Evolutionary conservation across 148 eudicot species (phyloP).

Genomic region (Fallopia convolvulus): DNA sequence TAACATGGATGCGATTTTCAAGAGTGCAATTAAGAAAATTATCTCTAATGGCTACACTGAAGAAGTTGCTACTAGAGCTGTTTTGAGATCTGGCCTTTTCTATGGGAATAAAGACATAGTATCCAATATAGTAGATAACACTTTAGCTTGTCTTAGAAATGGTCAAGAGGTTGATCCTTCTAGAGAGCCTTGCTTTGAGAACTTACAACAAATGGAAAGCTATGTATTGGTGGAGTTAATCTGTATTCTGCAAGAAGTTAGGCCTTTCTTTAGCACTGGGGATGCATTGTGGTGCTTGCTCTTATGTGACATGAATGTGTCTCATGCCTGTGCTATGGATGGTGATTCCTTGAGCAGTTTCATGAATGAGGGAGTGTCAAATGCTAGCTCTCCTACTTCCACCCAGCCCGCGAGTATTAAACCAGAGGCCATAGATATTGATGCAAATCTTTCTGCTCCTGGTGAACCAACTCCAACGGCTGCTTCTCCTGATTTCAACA

Average conservation of each 20-base stretch:
- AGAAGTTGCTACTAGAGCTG: constrained; percentile 56
- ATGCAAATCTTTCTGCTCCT: constrained; percentile 27
- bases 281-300: constrained; percentile 97
- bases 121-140: constrained; percentile 70
- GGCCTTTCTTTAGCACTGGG: constrained; percentile 70
- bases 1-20: constrained; percentile 58
- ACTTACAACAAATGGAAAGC: constrained; percentile 64
- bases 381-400: constrained; percentile 27
- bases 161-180: constrained; percentile 44
- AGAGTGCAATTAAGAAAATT: constrained; percentile 70
- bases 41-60: constrained; percentile 65
- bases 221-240: constrained; percentile 74
- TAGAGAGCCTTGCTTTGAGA: constrained; percentile 55
- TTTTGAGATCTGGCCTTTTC: constrained; percentile 73
- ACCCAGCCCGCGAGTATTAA: constrained; percentile 29
- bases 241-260: constrained; percentile 65
- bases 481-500: constrained; percentile 24
- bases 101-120: constrained; percentile 73
- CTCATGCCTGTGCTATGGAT: constrained; percentile 86
- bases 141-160: constrained; percentile 52
- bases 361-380: constrained; percentile 25
- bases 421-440: constrained; percentile 31
- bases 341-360: constrained; percentile 39
- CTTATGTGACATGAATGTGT: constrained; percentile 84
- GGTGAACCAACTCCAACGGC: constrained; percentile 25